Evolutionary conservation across 2,329 filamentous ascomycete species (phyloP), one percentile per base, ranked within the genome.

Genomic region (Diplodia scrobiculata): DNA sequence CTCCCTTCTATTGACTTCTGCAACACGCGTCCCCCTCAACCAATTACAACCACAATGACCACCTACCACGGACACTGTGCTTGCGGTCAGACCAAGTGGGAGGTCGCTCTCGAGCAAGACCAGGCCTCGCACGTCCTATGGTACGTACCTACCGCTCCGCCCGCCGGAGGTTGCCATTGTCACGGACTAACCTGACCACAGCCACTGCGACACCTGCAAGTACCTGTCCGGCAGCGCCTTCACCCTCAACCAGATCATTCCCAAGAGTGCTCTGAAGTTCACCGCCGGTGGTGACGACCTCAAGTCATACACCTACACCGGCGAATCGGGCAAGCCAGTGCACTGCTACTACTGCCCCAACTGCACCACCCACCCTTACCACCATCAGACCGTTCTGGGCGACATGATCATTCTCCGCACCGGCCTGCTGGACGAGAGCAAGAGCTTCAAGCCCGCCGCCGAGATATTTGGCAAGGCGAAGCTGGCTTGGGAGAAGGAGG

Each of bases 141-240:
- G 78, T 80, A 79, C 65, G 77, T 80, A n/a, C 27, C 48, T 38
- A 32, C 29, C 59, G 13, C 29, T 6, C 17, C 25, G 7, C 53
- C 13, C 3, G 25, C 25, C 25, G 25, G 25, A 4, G 25, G 25
- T 25, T 34, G 29, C 7, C 29, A 32, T 51, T 29, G 17, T 19
- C 13, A n/a, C n/a, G 34, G 11, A 32, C 58, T 62, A 17, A 62
- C 58, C 14, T 34, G 0, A 5, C 34, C 47, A 3, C 19, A 84
- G 83, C 78, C 84, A 86, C 71, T 86, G 84, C 77, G 78, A 83
- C 70, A 84, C 83, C 34, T 86, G 84, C 82, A 85, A 86, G 71
- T 72, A 77, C 68, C 79, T 85, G 66, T 79, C 79, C 62, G 83
- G 83, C 69, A 76, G 79, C 19, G 78, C 81, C 58, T 84, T 77